These are phyloP conservation scores for Ogataea nakhonphanomensis DNA, from an alignment of 805 yeast genomes.

Conservation along the genomic window DNA sequence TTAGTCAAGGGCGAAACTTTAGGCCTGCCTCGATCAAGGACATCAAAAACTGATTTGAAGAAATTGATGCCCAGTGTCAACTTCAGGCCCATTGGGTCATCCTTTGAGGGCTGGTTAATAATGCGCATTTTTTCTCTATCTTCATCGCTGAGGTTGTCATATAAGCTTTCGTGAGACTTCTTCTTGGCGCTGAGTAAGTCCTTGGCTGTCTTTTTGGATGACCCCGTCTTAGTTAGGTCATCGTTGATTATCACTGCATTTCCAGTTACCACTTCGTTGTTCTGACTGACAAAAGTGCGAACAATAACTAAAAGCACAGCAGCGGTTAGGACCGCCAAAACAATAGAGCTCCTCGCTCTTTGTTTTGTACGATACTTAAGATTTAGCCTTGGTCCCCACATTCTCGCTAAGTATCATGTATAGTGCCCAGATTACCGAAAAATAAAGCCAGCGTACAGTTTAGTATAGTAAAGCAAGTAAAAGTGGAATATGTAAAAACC, in stretches of 20 bases:
- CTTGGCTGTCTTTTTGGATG: slow-evolving; percentile 16
- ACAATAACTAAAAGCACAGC: slow-evolving; percentile 5
- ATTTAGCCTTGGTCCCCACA: slow-evolving; percentile 4
- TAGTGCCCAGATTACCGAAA: neutral
- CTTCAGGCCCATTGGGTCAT: slow-evolving; percentile 33
- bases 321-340: slow-evolving; percentile 8
- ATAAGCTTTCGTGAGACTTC: slow-evolving; percentile 1
- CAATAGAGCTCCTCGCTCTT: slow-evolving; percentile 4
- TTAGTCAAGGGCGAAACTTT: slow-evolving; percentile 37
- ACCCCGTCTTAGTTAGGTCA: slow-evolving; percentile 2
- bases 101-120: slow-evolving; percentile 24
- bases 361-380: slow-evolving; percentile 14
- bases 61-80: slow-evolving; percentile 39
- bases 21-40: slow-evolving; percentile 41
- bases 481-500: no score
- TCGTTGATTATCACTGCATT: slow-evolving; percentile 8
- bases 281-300: slow-evolving; percentile 4
- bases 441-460: neutral
- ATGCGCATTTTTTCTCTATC: slow-evolving; percentile 19
- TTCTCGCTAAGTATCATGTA: neutral
- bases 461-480: no score
- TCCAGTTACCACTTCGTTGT: neutral
- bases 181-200: slow-evolving; percentile 14
- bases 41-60: slow-evolving; percentile 41
- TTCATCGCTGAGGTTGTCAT: slow-evolving; percentile 10